Evolutionary conservation across 331 rosid genomes (phyloP).

Genomic region (Ulmus americana): DNA sequence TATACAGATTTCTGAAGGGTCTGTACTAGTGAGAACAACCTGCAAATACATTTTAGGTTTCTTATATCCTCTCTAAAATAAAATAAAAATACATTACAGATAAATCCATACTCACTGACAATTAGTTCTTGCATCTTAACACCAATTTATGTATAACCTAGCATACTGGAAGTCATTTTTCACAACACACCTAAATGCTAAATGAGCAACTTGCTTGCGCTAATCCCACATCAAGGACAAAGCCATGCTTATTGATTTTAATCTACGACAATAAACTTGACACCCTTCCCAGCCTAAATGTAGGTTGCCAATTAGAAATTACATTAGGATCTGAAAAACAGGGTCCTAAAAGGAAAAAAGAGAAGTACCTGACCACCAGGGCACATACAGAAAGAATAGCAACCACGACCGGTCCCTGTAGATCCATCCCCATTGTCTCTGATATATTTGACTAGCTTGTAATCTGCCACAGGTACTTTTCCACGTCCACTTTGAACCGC

Average conservation of each 20-base stretch:
- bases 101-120: slow-evolving; percentile 10
- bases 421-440: slow-evolving; percentile 26
- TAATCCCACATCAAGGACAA: neutral
- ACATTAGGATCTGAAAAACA: neutral
- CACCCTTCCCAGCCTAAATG: neutral
- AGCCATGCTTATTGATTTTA: neutral
- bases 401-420: slow-evolving; percentile 48
- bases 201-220: neutral
- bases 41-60: slow-evolving; percentile 30
- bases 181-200: slow-evolving; percentile 4
- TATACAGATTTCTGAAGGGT: slow-evolving; percentile 77
- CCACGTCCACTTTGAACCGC: slow-evolving; percentile 84
- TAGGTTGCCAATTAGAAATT: neutral
- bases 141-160: slow-evolving; percentile 1
- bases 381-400: slow-evolving; percentile 98
- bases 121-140: slow-evolving; percentile 7
- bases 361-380: slow-evolving; percentile 91
- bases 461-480: slow-evolving; percentile 92
- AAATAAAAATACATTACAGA: neutral
- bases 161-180: neutral
- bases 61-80: no score
- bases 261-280: neutral
- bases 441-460: slow-evolving; percentile 69
- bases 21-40: slow-evolving; percentile 96
- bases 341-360: slow-evolving; percentile 14